These are phyloP conservation scores for Suillus fuscotomentosus DNA, from an alignment of 768 basidiomycete species.

Conservation along the genomic window DNA sequence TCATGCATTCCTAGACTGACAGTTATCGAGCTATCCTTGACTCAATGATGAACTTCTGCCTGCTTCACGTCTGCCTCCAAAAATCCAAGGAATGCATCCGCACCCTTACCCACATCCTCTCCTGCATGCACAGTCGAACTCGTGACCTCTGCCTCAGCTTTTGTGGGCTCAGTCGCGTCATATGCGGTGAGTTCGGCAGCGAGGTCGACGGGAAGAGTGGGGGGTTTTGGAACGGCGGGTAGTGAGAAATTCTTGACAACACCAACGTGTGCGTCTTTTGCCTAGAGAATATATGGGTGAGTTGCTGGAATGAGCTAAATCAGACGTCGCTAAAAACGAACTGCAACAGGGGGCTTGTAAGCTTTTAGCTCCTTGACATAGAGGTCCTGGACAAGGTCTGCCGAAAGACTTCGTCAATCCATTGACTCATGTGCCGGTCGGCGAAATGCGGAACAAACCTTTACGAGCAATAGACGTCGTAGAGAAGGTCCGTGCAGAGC, in stretches of 20 bases:
- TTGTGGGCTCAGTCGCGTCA: conserved; percentile 73
- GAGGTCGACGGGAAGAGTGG: conserved; percentile 77
- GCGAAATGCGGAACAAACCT: conserved; percentile 45
- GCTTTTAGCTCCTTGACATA: conserved; percentile 88
- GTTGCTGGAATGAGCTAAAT: neutral
- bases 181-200: conserved; percentile 88
- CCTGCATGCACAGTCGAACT: conserved; percentile 23
- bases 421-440: conserved; percentile 10
- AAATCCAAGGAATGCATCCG: conserved; percentile 77
- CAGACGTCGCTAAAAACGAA: conserved; percentile 38
- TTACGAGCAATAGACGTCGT: conserved; percentile 59
- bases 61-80: conserved; percentile 80
- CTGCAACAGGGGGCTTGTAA: conserved; percentile 77
- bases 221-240: conserved; percentile 73
- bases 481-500: conserved; percentile 57
- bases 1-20: neutral
- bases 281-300: conserved; percentile 41
- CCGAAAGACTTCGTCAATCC: conserved; percentile 6
- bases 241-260: conserved; percentile 78
- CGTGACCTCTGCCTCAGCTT: conserved; percentile 40
- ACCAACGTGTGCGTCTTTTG: conserved; percentile 88
- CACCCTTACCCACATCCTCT: conserved; percentile 39
- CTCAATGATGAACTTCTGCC: conserved; percentile 54
- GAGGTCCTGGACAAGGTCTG: conserved; percentile 91
- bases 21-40: neutral